Evolutionary conservation across 805 yeast genomes (phyloP).

Genomic region (Candida ipomoeae): DNA sequence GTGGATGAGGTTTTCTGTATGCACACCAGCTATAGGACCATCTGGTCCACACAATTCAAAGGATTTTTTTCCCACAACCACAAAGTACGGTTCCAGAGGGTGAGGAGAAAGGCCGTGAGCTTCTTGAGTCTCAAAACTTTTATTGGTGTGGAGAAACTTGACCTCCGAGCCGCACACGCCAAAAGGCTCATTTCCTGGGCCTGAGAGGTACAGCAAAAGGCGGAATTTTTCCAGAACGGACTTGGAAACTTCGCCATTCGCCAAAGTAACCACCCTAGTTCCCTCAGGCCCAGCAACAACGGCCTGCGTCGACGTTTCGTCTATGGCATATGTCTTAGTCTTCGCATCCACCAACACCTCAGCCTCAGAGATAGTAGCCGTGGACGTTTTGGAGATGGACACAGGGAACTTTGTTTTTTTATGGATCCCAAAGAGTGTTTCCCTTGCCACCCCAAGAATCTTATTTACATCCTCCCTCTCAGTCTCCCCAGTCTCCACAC

Average conservation of each 20-base stretch:
- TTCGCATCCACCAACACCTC: neutral
- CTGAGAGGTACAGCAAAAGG: neutral
- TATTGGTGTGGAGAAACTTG: neutral
- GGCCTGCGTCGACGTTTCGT: constrained; percentile 6
- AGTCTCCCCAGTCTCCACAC: too few species aligned
- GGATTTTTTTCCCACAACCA: constrained; percentile 12
- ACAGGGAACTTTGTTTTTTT: constrained; percentile 29
- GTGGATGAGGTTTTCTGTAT: constrained; percentile 11
- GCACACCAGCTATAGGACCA: constrained; percentile 10
- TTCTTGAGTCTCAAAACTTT: neutral
- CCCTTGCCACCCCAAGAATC: constrained; percentile 22
- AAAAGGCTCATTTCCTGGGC: constrained; percentile 2
- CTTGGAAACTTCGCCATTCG: neutral
- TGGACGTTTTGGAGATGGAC: constrained; percentile 16
- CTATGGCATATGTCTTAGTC: constrained; percentile 5
- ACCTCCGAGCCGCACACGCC: constrained; percentile 9
- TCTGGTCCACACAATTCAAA: constrained; percentile 10
- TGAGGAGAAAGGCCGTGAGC: constrained; percentile 9
- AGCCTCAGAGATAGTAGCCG: constrained; percentile 12
- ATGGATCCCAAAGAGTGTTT: constrained; percentile 32
- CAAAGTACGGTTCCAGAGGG: constrained; percentile 13
- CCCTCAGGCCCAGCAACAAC: neutral
- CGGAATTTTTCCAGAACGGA: neutral
- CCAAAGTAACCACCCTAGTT: neutral
- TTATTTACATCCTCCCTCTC: neutral